Evolutionary conservation across 2,329 filamentous ascomycete species (phyloP).

Genomic region (Myriosclerotinia curreyana): DNA sequence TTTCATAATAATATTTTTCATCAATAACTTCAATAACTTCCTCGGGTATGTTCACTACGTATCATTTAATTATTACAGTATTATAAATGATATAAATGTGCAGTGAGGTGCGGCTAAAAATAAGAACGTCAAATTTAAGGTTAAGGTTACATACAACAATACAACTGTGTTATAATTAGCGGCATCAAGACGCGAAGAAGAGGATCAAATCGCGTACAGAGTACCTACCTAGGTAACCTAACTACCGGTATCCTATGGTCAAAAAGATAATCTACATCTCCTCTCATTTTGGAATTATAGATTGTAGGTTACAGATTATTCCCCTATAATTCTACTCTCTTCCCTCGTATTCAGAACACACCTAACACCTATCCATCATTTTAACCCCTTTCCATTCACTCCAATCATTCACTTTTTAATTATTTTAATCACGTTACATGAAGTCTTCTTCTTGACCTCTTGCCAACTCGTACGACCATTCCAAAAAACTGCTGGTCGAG

Average conservation of each 20-base stretch:
- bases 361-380: not conserved
- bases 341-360: not conserved
- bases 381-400: not conserved
- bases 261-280: not conserved
- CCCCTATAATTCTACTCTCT: not conserved
- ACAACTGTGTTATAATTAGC: not conserved
- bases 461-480: not conserved
- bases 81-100: too few relatives aligned
- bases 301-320: not conserved
- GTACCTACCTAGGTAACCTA: too few relatives aligned
- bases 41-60: too few relatives aligned
- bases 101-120: too few relatives aligned
- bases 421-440: slow-evolving; percentile 6
- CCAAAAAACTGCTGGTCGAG: not conserved
- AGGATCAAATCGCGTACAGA: slow-evolving; percentile 1
- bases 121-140: not conserved
- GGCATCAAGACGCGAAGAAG: slow-evolving; percentile 6
- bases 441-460: not conserved
- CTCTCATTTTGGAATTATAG: not conserved
- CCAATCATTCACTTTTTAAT: not conserved
- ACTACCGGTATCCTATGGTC: too few relatives aligned
- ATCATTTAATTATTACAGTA: too few relatives aligned
- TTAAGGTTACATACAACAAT: not conserved
- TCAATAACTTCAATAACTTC: too few relatives aligned
- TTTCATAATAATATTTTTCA: too few relatives aligned